Evolutionary conservation across 768 basidiomycete species (phyloP), one percentile per base, ranked within the genome.

Genomic region (Leccinum disarticulatum): DNA sequence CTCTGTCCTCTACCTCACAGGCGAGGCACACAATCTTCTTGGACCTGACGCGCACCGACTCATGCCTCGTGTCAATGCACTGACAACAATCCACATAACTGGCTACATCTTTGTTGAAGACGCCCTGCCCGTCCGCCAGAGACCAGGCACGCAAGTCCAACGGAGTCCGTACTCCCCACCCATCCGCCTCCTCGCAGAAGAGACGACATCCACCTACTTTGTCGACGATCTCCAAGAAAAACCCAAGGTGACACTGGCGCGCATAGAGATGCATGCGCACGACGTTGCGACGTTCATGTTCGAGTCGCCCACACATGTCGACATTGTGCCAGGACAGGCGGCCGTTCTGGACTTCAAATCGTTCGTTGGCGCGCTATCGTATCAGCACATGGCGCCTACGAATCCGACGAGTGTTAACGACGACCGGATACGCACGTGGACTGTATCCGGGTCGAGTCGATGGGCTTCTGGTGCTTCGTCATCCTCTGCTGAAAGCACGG

Each of bases 371-470:
- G 59, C 74, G 14, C 66, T 73, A 5, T 64, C 70, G 17, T 87
- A 87, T 67, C 76, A 75, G 43, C 86, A 87, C 65, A 85, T 86
- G 83, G 77, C 81, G 1, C 73, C 77, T 6, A 54, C 63, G n/a
- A 75, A 79, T 31, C 83, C 83, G 0, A 76, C 70, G 15, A 73
- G 76, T n/a, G 74, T 86, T 36, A 87, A 87, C 66, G 86, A 87
- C 66, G 85, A 87, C 65, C 79, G 84, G 49, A 78, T 87, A 47
- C 81, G 86, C 25, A 87, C 85, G 1, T 88, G 86, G 85, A 87
- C 85, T 0, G 74, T 87, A 19, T 86, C 86, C 1, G 35, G 62
- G 10, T 64, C 64, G 38, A 73, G 55, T 57, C 38, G 19, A 4
- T 73, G 70, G 70, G 17, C 36, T 52, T 49, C 46, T 8, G 43